Evolutionary conservation across 768 basidiomycete species (phyloP).

Genomic region (Mycena kentingensis): DNA sequence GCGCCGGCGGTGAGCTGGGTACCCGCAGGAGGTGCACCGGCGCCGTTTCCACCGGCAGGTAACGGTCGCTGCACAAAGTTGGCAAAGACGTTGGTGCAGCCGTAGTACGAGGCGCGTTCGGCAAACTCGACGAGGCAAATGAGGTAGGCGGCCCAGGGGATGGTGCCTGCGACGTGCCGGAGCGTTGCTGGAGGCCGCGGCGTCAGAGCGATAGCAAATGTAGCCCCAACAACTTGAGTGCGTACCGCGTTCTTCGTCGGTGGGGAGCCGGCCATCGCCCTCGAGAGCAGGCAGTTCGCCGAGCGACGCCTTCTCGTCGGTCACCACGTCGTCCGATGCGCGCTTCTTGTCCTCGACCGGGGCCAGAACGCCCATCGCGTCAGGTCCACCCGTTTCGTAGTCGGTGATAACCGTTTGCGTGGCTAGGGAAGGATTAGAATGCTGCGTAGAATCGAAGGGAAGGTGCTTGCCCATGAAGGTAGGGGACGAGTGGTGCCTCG

Average conservation of each 20-base stretch:
- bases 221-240: background rate
- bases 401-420: slow-evolving; percentile 7
- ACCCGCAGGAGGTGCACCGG: slow-evolving; percentile 30
- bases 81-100: slow-evolving; percentile 21
- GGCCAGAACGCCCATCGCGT: slow-evolving; percentile 14
- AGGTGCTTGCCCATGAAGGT: slow-evolving; percentile 7
- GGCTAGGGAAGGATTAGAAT: slow-evolving; percentile 1
- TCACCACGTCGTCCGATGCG: background rate
- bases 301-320: background rate
- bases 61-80: slow-evolving; percentile 34
- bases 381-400: slow-evolving; percentile 18
- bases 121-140: slow-evolving; percentile 16
- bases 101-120: slow-evolving; percentile 17
- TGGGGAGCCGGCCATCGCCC: slow-evolving; percentile 5
- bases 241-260: slow-evolving; percentile 16
- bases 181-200: slow-evolving; percentile 3
- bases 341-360: slow-evolving; percentile 7
- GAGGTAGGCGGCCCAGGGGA: slow-evolving; percentile 17
- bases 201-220: background rate
- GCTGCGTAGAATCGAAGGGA: background rate
- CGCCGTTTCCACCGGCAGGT: slow-evolving; percentile 30
- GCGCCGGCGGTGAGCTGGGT: slow-evolving; percentile 29
- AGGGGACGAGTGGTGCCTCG: no score
- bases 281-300: slow-evolving; percentile 1
- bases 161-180: slow-evolving; percentile 9